Evolutionary conservation across 2,329 filamentous ascomycete genomes (phyloP).

Genomic region (Exophiala dermatitidis): DNA sequence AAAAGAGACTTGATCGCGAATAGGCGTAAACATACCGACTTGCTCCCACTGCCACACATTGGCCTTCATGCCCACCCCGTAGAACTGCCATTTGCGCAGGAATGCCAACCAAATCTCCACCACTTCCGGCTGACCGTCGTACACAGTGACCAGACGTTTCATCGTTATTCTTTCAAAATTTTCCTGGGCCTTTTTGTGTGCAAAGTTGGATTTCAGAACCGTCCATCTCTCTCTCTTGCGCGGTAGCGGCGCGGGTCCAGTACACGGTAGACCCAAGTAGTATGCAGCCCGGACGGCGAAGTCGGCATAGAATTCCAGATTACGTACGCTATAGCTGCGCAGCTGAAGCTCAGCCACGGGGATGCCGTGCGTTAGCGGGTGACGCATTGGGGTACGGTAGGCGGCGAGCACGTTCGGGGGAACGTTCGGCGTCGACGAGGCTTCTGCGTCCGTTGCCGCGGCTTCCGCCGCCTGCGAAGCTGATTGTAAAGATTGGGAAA

Average conservation of each 20-base stretch:
- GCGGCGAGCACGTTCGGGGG: constrained; percentile 47
- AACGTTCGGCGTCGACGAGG: constrained; percentile 9
- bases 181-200: constrained; percentile 95
- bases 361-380: constrained; percentile 64
- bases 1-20: neutral
- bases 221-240: constrained; percentile 90
- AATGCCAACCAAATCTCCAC: constrained; percentile 92
- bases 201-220: constrained; percentile 78
- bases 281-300: constrained; percentile 93
- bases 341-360: constrained; percentile 87
- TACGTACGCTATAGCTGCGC: constrained; percentile 81
- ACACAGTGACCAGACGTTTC: constrained; percentile 80
- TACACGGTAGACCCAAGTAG: constrained; percentile 79
- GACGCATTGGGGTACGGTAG: constrained; percentile 73
- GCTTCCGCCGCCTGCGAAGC: neutral
- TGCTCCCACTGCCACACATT: constrained; percentile 86
- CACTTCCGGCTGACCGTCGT: constrained; percentile 79
- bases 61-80: constrained; percentile 98
- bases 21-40: constrained; percentile 48
- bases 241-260: constrained; percentile 77
- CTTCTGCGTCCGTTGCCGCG: neutral
- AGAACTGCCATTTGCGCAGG: constrained; percentile 82
- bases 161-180: constrained; percentile 92
- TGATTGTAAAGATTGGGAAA: neutral
- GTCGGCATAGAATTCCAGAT: constrained; percentile 89